Percentiles rank a stretch among this genome's conserved stretches.
phyloP scores from a whole-genome alignment of 805 yeast genomes.

The Yarrowia sp. region DNA sequence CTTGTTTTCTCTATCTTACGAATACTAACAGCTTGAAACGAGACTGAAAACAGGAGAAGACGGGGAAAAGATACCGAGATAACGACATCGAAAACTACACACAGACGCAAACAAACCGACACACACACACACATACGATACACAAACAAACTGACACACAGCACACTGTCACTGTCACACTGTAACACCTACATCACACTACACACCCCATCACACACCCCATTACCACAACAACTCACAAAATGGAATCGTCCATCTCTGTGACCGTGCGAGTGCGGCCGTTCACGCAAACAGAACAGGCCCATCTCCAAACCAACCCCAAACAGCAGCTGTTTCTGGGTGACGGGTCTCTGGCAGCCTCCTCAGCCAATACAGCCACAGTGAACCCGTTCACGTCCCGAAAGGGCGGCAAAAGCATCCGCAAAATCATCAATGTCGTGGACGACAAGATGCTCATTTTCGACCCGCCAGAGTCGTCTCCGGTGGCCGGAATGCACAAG shows the following conservation, averaged over 20 bases:
- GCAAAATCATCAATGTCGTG: slow-evolving; percentile 72
- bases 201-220: not conserved
- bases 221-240: not conserved
- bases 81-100: not conserved
- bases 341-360: slow-evolving; percentile 49
- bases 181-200: too few relatives aligned
- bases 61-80: not conserved
- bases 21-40: not conserved
- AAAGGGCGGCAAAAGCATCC: slow-evolving; percentile 44
- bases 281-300: slow-evolving; percentile 58
- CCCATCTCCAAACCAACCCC: slow-evolving; percentile 45
- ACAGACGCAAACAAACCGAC: not conserved
- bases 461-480: slow-evolving; percentile 76
- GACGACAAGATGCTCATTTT: slow-evolving; percentile 83
- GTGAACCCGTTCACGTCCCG: slow-evolving; percentile 29
- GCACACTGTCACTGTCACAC: too few relatives aligned
- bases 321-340: slow-evolving; percentile 47
- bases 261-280: slow-evolving; percentile 67
- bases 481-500: slow-evolving; percentile 51
- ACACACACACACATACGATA: not conserved
- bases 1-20: not conserved
- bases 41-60: not conserved
- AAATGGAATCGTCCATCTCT: slow-evolving; percentile 20
- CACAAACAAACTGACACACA: too few relatives aligned
- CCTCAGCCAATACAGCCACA: slow-evolving; percentile 27